Conservation (phyloP, 2,329 filamentous ascomycete genomes). For the Thielaviopsis euricoi region DNA sequence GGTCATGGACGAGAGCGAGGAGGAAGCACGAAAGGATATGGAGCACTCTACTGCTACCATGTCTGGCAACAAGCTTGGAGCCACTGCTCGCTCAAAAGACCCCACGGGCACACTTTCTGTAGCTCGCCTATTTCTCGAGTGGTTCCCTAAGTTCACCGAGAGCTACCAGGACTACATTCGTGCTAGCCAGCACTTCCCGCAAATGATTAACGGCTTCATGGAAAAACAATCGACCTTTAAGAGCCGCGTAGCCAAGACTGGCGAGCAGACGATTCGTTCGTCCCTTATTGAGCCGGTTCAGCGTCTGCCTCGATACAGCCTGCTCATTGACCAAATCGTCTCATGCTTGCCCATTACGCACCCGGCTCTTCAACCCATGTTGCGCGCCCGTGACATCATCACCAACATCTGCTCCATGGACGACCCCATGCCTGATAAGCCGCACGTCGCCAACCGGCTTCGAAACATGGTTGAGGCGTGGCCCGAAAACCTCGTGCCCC, state of each 20-base stretch:
- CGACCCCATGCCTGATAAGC: conserved; percentile 49
- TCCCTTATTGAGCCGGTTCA: conserved; percentile 94
- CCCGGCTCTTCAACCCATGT: conserved; percentile 64
- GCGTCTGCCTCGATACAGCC: conserved; percentile 78
- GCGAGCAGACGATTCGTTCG: conserved; percentile 81
- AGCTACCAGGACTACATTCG: conserved; percentile 90
- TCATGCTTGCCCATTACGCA: conserved; percentile 72
- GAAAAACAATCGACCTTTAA: conserved; percentile 72
- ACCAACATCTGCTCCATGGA: conserved; percentile 95
- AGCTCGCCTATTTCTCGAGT: conserved; percentile 68
- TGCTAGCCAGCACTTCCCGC: conserved; percentile 73
- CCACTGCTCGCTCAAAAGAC: conserved; percentile 39
- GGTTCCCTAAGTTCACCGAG: conserved; percentile 83
- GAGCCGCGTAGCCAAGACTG: conserved; percentile 61
- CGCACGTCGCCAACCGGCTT: conserved; percentile 56
- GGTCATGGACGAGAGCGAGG: conserved; percentile 69
- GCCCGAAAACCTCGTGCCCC: conserved; percentile 54
- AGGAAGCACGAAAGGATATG: conserved; percentile 62
- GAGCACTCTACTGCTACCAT: conserved; percentile 34
- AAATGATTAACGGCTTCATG: conserved; percentile 62
- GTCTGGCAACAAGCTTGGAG: conserved; percentile 27
- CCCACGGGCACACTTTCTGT: conserved; percentile 63
- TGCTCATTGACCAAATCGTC: conserved; percentile 92
- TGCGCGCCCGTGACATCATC: conserved; percentile 83
- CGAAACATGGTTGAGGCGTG: conserved; percentile 63